These are phyloP conservation scores for Cynanchum wilfordii DNA, from an alignment of 257 asterid species.

Conservation along the genomic window DNA sequence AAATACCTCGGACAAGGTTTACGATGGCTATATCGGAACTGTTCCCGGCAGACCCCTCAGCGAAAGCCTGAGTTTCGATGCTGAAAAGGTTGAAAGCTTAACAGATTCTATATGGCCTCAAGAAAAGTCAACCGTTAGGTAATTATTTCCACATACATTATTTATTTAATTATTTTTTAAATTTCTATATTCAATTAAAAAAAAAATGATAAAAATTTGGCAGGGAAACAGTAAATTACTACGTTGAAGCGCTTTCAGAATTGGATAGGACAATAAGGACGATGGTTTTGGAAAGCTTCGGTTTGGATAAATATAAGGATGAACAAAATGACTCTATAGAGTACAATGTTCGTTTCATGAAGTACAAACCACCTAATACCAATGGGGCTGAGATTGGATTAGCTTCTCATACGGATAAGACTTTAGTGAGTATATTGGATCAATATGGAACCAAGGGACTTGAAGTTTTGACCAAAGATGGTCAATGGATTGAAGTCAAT, in stretches of 20 bases:
- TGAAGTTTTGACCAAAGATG: background rate
- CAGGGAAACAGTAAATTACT: background rate
- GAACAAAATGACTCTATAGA: background rate
- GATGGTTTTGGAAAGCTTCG: background rate
- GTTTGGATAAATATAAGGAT: background rate
- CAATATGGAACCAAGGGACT: background rate
- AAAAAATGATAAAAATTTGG: background rate
- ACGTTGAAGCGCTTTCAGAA: background rate
- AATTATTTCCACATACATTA: background rate
- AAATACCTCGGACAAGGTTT: slow-evolving; percentile 35
- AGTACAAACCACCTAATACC: background rate
- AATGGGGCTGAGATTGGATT: background rate
- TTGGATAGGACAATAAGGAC: background rate
- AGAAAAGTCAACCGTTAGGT: slow-evolving; percentile 38
- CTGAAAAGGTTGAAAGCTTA: slow-evolving; percentile 22
- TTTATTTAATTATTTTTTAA: background rate
- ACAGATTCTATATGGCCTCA: slow-evolving; percentile 41
- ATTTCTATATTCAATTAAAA: no score
- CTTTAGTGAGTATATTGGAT: background rate
- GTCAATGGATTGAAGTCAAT: background rate
- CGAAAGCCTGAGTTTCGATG: slow-evolving; percentile 42
- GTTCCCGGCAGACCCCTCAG: slow-evolving; percentile 31
- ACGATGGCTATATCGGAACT: slow-evolving; percentile 42
- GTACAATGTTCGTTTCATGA: background rate
- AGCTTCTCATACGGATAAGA: background rate